Evolutionary conservation across 1,139 yeast species (phyloP), one percentile per base, ranked within the genome.

Genomic region (Pichia kudriavzevii): DNA sequence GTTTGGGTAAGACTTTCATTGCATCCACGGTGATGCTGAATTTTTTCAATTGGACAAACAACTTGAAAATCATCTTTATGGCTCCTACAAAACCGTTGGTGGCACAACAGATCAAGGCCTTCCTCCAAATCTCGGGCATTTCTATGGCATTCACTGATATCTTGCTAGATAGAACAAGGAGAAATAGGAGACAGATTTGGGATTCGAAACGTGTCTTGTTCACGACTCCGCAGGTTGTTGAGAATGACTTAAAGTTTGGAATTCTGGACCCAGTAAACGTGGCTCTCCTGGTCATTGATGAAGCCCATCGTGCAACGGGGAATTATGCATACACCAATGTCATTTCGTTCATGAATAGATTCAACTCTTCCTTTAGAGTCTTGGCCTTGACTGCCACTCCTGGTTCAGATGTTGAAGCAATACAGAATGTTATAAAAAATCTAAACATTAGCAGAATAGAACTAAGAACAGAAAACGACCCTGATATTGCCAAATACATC

Each of bases 71-170:
- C 44, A 72, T 93, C 5, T 93, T 93, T 54, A 79, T 91, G 79
- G 98, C 99, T 0, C 99, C 99, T 0, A 93, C 99, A 0, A 68
- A 87, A 46, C 99, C 99, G 0, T 66, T 93, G 40, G 98, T 93
- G n/a, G 91, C 95, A 0, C 99, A 93, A 58, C 98, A 93, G 57
- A 82, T 91, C 47, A 83, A 82, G 50, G 97, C 97, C 1, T 91
- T 96, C 52, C 69, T 88, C 40, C 81, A 87, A 8, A 79, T 84
- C 19, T 80, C 95, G 0, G 97, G 96, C 2, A 74, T 88, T 17
- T 80, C 94, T 0, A 64, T 78, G 32, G 60, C 68, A 14, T 79
- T 79, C 36, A 82, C 91, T 2, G 94, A 95, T 1, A 83, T 87
- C 32, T 61, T 93, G 39, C 61, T 91, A 31, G 96, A 93, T 45